Conservation (phyloP, 306 rosid genomes). For the Castanospermum australe region DNA sequence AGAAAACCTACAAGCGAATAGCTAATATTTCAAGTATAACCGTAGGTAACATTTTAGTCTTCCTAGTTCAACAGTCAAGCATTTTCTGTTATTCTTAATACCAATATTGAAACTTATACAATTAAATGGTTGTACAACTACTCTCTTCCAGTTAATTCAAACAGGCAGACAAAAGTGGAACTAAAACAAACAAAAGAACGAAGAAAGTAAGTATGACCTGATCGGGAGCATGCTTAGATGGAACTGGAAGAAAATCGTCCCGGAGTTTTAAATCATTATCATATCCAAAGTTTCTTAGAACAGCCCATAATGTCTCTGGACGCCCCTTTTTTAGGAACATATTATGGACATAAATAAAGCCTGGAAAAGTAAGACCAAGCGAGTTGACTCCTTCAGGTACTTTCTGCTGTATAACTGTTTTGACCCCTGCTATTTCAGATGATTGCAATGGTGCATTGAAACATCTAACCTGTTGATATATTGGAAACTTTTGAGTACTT, state of each 20-base stretch:
- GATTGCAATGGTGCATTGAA: constrained; percentile 74
- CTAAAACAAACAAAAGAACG: constrained; percentile 13
- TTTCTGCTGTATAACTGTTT: constrained; percentile 73
- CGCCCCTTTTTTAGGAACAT: constrained; percentile 76
- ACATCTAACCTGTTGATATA: constrained; percentile 63
- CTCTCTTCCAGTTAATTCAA: constrained; percentile 19
- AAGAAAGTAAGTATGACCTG: constrained; percentile 53
- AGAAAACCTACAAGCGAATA: background rate
- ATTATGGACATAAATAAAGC: constrained; percentile 70
- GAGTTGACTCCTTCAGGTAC: constrained; percentile 74
- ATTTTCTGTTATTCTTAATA: background rate
- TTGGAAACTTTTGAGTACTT: constrained; percentile 26
- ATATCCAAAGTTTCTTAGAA: constrained; percentile 84
- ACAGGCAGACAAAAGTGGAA: constrained; percentile 30
- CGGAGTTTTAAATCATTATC: constrained; percentile 71
- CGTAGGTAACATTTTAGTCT: background rate
- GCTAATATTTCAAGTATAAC: constrained; percentile 6
- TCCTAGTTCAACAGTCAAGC: constrained; percentile 8
- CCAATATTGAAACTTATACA: constrained; percentile 6
- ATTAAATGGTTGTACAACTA: constrained; percentile 7
- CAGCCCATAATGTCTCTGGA: constrained; percentile 88
- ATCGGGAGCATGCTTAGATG: constrained; percentile 71
- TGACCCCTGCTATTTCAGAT: constrained; percentile 63
- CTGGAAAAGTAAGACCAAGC: constrained; percentile 81
- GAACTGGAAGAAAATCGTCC: constrained; percentile 70